These are phyloP conservation scores for Xylariaceae sp. DNA, from an alignment of 2,329 filamentous ascomycete genomes.

Conservation along the genomic window DNA sequence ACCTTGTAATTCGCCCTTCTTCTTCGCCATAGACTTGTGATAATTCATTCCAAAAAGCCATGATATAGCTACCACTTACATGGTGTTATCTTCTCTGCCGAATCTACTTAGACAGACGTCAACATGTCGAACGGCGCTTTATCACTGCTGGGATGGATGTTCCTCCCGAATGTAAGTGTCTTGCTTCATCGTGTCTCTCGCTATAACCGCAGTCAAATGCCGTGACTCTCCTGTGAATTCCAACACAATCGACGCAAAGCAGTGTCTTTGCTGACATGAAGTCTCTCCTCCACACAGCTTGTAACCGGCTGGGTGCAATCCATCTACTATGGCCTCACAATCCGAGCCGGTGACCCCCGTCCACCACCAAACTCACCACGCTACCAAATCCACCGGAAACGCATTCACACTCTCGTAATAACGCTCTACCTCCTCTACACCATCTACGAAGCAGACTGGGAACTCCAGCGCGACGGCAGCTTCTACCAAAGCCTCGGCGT, in stretches of 20 bases:
- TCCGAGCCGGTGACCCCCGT: slow-evolving; percentile 81
- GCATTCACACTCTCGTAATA: slow-evolving; percentile 79
- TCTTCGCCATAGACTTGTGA: too few relatives aligned
- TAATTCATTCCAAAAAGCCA: slow-evolving; percentile 3
- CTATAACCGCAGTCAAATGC: background rate
- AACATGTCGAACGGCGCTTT: slow-evolving; percentile 44
- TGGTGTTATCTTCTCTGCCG: too few relatives aligned
- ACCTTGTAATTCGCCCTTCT: background rate
- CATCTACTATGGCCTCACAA: slow-evolving; percentile 80
- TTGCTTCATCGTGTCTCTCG: background rate
- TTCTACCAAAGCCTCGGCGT: slow-evolving; percentile 78
- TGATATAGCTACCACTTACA: slow-evolving; percentile 18
- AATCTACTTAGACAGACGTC: background rate
- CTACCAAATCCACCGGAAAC: slow-evolving; percentile 67
- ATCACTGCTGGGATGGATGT: slow-evolving; percentile 52
- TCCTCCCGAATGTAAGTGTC: slow-evolving; percentile 47
- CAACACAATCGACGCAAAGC: background rate
- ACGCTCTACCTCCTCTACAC: slow-evolving; percentile 83
- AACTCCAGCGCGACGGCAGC: slow-evolving; percentile 63
- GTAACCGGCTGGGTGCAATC: slow-evolving; percentile 72
- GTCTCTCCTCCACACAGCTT: slow-evolving; percentile 47
- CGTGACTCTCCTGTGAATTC: background rate
- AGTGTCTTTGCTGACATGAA: background rate
- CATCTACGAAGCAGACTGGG: slow-evolving; percentile 84
- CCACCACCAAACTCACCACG: slow-evolving; percentile 65